Evolutionary conservation across 2,329 filamentous ascomycete genomes (phyloP).

Genomic region (Paraphoma chrysanthemicola): DNA sequence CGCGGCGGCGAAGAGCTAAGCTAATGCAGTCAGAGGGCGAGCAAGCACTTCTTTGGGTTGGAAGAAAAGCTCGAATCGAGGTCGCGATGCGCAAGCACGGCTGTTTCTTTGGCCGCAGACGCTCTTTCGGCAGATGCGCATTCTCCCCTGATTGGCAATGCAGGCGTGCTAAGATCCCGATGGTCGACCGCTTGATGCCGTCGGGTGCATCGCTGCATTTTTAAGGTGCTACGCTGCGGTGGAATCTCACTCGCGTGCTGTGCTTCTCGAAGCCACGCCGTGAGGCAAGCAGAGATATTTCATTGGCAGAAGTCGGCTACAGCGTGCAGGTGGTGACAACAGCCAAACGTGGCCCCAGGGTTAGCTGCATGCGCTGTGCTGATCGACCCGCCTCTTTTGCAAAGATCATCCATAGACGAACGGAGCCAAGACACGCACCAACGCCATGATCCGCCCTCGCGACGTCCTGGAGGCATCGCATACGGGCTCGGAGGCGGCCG

Average conservation of each 20-base stretch:
- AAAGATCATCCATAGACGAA: slow-evolving; percentile 47
- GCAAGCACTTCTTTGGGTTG: too few relatives aligned
- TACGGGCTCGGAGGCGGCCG: slow-evolving; percentile 34
- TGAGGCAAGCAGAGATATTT: slow-evolving; percentile 6
- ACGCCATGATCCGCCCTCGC: slow-evolving; percentile 45
- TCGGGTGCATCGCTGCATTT: not conserved
- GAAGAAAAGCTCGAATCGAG: not conserved
- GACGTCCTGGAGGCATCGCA: slow-evolving; percentile 38
- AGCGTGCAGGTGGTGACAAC: slow-evolving; percentile 32
- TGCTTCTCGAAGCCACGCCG: slow-evolving; percentile 30
- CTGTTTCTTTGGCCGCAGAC: slow-evolving; percentile 10
- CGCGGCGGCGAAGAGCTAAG: too few relatives aligned
- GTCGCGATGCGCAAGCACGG: not conserved
- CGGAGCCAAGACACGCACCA: slow-evolving; percentile 41
- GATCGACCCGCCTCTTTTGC: slow-evolving; percentile 48
- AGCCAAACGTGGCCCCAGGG: slow-evolving; percentile 48
- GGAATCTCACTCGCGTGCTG: slow-evolving; percentile 25
- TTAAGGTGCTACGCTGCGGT: slow-evolving; percentile 5
- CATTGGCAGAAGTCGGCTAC: slow-evolving; percentile 32
- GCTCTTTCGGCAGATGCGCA: slow-evolving; percentile 24
- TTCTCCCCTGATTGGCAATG: slow-evolving; percentile 22
- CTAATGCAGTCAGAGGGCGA: too few relatives aligned
- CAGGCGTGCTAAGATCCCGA: slow-evolving; percentile 10
- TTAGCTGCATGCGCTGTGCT: slow-evolving; percentile 49
- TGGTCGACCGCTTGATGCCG: slow-evolving; percentile 1